Base-by-base conservation (phyloP, 2,329 filamentous ascomycete species). In the Pseudocercospora macadamiae region DNA sequence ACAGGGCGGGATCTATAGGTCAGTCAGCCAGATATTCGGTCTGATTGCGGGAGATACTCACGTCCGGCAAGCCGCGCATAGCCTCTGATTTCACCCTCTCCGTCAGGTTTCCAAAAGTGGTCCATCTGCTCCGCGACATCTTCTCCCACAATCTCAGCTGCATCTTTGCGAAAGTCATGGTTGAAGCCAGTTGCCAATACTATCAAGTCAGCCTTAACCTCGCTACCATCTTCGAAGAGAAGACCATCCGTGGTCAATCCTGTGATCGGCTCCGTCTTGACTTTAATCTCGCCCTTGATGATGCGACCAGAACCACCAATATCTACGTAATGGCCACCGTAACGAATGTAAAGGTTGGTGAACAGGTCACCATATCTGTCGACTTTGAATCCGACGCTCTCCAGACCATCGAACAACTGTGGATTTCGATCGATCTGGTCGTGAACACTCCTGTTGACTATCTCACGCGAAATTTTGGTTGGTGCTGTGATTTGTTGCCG, bases 291-390 rank as follows among this genome's bases (percentile, higher is more conserved):
- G 12, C 78, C 76, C 4, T 76, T 70, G 8, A 75, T 68, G 37
- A 81, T 79, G 51, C 77, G 71, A 25, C 70, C 69, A 0, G 72
- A 77, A 2, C 72, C 73, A 1, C 79, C 79, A 21, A 79, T 75
- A 56, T 82, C 79, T 49, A 81, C 74, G 60, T 80, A 81, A 63
- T 81, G 78, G 0, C 79, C 78, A 3, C 79, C 79, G 26, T 75
- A 71, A 1, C 77, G 73, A 48, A 78, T 74, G 57, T 71, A 75
- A 26, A 80, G 70, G 54, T 77, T 74, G 32, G 66, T 69, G 49
- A 71, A 68, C 19, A 75, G 64, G 69, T 77, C 68, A 55, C 67
- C 67, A 68, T 72, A 65, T 53, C 76, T 61, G 54, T 80, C 76
- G 4, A 76, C 48, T 18, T 68, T 69, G 65, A 81, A 81, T 1